These are phyloP conservation scores for Cyberlindnera subsufficiens DNA, from an alignment of 805 yeast genomes.

Conservation along the genomic window DNA sequence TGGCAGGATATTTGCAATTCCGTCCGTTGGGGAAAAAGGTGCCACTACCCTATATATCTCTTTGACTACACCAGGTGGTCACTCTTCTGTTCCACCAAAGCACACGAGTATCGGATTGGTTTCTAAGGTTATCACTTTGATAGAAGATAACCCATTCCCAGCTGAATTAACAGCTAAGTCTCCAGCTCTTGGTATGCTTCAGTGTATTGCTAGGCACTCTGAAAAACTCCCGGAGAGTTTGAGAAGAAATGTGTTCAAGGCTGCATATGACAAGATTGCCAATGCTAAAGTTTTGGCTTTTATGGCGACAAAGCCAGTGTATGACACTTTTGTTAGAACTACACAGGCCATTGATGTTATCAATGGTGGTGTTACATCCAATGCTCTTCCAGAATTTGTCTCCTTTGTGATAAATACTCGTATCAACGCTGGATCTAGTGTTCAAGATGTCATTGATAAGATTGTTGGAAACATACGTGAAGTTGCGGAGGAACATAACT, in stretches of 20 bases:
- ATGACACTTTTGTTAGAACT: slow-evolving; percentile 14
- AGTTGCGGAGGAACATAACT: slow-evolving; percentile 17
- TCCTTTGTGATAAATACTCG: slow-evolving; percentile 56
- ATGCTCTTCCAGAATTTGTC: slow-evolving; percentile 63
- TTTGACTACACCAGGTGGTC: slow-evolving; percentile 67
- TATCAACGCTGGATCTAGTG: slow-evolving; percentile 49
- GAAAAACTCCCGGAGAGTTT: slow-evolving; percentile 21
- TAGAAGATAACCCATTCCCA: slow-evolving; percentile 51
- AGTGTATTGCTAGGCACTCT: slow-evolving; percentile 53
- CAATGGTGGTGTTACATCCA: slow-evolving; percentile 68
- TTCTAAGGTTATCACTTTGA: slow-evolving; percentile 42
- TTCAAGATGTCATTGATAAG: slow-evolving; percentile 29
- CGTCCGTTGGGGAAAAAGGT: slow-evolving; percentile 45
- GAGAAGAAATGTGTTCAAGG: slow-evolving; percentile 28
- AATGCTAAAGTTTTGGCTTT: slow-evolving; percentile 29
- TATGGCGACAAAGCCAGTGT: slow-evolving; percentile 9
- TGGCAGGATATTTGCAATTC: slow-evolving; percentile 35
- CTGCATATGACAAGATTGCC: slow-evolving; percentile 30
- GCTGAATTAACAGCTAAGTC: slow-evolving; percentile 41
- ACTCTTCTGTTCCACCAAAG: slow-evolving; percentile 64
- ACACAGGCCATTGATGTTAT: slow-evolving; percentile 30
- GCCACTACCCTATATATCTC: slow-evolving; percentile 31
- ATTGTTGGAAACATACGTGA: slow-evolving; percentile 10
- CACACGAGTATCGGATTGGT: slow-evolving; percentile 71
- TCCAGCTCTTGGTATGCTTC: slow-evolving; percentile 49